phyloP scores from a whole-genome alignment of 768 basidiomycete genomes.

The Suillus tomentosus region DNA sequence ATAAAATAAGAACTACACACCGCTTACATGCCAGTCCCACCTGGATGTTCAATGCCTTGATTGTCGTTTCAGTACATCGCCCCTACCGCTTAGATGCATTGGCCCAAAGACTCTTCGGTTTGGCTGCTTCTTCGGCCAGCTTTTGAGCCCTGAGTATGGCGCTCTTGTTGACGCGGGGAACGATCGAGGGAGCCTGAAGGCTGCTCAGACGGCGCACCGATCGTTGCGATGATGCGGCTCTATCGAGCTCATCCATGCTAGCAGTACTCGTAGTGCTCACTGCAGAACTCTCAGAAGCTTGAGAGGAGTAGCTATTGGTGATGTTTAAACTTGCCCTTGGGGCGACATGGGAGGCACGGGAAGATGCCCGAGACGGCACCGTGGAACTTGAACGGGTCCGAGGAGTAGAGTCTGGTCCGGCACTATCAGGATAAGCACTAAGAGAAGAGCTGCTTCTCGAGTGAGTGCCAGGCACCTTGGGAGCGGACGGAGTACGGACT shows the following conservation, averaged over 20 bases:
- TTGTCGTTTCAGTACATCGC: background rate
- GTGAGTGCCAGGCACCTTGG: slow-evolving; percentile 41
- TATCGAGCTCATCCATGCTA: slow-evolving; percentile 21
- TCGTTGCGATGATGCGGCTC: slow-evolving; percentile 30
- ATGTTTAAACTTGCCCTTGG: slow-evolving; percentile 18
- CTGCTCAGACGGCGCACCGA: slow-evolving; percentile 55
- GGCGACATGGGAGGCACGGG: slow-evolving; percentile 37
- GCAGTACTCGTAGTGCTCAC: slow-evolving; percentile 30
- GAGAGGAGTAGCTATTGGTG: slow-evolving; percentile 25
- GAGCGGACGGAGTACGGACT: slow-evolving; percentile 51
- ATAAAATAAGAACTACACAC: slow-evolving; percentile 18
- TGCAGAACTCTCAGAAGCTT: slow-evolving; percentile 30
- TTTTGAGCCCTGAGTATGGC: slow-evolving; percentile 72
- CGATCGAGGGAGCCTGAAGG: slow-evolving; percentile 58
- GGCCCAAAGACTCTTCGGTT: slow-evolving; percentile 36
- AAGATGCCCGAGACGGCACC: slow-evolving; percentile 42
- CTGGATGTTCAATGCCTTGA: background rate
- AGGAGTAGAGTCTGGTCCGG: slow-evolving; percentile 7
- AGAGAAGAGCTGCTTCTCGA: slow-evolving; percentile 47
- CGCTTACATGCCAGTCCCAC: background rate
- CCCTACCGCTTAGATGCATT: slow-evolving; percentile 31
- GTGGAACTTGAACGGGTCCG: slow-evolving; percentile 23
- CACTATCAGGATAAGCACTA: slow-evolving; percentile 29
- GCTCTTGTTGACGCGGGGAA: slow-evolving; percentile 73
- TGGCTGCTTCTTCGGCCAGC: slow-evolving; percentile 42